Evolutionary conservation across 768 basidiomycete species (phyloP).

Genomic region (Boletus insuetus): DNA sequence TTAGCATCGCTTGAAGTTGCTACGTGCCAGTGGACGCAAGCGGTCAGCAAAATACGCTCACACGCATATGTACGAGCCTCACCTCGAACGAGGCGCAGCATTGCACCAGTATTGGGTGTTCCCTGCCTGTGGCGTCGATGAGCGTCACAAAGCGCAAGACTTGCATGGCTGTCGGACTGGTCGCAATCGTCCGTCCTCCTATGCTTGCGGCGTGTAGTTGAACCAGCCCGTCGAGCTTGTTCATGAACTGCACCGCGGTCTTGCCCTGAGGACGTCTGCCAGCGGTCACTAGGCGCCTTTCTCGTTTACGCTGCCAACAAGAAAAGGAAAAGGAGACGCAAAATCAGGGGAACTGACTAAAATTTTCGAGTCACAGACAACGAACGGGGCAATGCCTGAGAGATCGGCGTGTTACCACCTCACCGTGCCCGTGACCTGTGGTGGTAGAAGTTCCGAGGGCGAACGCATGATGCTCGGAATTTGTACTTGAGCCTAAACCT

Average conservation of each 20-base stretch:
- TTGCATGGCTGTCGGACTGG: constrained; percentile 20
- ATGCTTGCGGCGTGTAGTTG: constrained; percentile 19
- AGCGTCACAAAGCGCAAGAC: constrained; percentile 22
- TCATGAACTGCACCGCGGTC: constrained; percentile 15
- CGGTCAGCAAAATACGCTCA: neutral
- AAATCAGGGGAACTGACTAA: neutral
- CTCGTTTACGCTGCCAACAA: constrained; percentile 16
- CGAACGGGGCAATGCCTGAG: constrained; percentile 12
- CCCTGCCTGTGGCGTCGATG: constrained; percentile 26
- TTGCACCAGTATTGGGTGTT: constrained; percentile 25
- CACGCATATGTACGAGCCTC: neutral
- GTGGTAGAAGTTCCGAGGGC: constrained; percentile 5
- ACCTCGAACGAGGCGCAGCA: constrained; percentile 28
- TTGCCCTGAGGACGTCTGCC: constrained; percentile 7
- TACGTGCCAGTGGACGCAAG: neutral
- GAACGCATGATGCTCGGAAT: constrained; percentile 6
- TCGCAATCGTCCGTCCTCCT: neutral
- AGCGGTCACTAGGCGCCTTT: constrained; percentile 3
- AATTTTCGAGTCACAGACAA: neutral
- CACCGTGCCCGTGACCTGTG: neutral
- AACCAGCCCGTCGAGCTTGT: constrained; percentile 22
- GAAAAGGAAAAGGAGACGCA: neutral
- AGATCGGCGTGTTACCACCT: constrained; percentile 4
- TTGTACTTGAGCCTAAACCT: constrained; percentile 7
- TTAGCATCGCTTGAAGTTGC: constrained; percentile 24